Percentiles rank a stretch among this genome's conserved stretches.
Evolutionary conservation across 805 yeast species (phyloP).

Genomic region (Saccharomyces paradoxus): DNA sequence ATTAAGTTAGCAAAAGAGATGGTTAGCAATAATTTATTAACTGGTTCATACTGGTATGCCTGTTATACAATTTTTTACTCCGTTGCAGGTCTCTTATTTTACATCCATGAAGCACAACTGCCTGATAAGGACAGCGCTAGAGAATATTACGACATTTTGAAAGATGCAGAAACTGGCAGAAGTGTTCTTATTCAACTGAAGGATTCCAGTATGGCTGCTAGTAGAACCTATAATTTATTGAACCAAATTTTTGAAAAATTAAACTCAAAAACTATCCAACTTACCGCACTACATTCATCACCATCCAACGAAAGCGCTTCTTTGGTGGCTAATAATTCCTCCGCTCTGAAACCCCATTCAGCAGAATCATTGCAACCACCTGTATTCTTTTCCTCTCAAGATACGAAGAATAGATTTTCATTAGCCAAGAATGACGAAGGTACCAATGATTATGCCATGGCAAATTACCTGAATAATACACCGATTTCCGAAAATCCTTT

Average conservation of each 20-base stretch:
- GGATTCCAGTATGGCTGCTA: constrained; percentile 68
- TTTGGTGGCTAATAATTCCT: not conserved
- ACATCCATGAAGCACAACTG: constrained; percentile 50
- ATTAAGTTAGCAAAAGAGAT: constrained; percentile 73
- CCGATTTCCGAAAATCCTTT: not conserved
- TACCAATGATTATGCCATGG: not conserved
- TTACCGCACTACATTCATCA: constrained; percentile 22
- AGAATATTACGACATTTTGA: constrained; percentile 50
- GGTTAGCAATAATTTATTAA: constrained; percentile 60
- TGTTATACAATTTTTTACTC: constrained; percentile 87
- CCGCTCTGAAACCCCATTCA: not conserved
- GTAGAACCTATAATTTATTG: constrained; percentile 69
- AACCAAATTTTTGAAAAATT: constrained; percentile 74
- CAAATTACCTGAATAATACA: not conserved
- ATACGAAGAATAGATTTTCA: not conserved
- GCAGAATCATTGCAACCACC: not conserved
- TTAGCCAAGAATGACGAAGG: not conserved
- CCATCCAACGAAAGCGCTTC: constrained; percentile 1
- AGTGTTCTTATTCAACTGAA: constrained; percentile 62
- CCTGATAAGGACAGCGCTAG: constrained; percentile 36
- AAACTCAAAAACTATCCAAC: constrained; percentile 59
- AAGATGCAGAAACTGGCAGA: constrained; percentile 78
- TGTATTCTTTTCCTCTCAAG: not conserved
- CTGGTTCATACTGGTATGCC: constrained; percentile 93
- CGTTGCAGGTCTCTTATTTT: constrained; percentile 79